Percentiles rank a stretch among this genome's conserved stretches.
These are phyloP conservation scores for Dothideomycetes sp. DNA, from an alignment of 2,329 filamentous ascomycete species.

Conservation along the genomic window DNA sequence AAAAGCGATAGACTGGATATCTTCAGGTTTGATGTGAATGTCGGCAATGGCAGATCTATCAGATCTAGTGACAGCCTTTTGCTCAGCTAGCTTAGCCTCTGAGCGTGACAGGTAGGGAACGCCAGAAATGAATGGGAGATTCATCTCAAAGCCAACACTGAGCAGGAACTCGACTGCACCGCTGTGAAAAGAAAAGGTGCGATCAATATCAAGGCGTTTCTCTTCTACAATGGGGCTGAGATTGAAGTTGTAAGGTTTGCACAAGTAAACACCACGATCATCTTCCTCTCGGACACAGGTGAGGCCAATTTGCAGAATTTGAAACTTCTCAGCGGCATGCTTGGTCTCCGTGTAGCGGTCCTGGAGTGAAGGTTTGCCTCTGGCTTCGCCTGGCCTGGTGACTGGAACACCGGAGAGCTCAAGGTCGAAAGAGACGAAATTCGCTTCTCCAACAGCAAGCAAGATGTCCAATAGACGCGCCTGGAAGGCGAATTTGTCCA, in stretches of 20 bases:
- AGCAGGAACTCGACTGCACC: slow-evolving; percentile 52
- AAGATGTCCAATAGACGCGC: slow-evolving; percentile 44
- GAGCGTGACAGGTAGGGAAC: slow-evolving; percentile 52
- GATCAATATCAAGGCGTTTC: slow-evolving; percentile 44
- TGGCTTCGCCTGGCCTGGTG: slow-evolving; percentile 19
- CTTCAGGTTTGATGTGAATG: slow-evolving; percentile 41
- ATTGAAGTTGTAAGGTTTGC: slow-evolving; percentile 55
- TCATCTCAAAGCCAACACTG: slow-evolving; percentile 47
- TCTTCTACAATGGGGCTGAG: slow-evolving; percentile 45
- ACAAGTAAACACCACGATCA: slow-evolving; percentile 43
- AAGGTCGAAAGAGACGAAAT: slow-evolving; percentile 54
- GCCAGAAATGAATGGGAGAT: slow-evolving; percentile 43
- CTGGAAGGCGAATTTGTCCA: slow-evolving; percentile 39
- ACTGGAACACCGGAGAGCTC: slow-evolving; percentile 54
- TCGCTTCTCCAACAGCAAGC: slow-evolving; percentile 44
- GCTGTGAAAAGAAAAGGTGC: slow-evolving; percentile 49
- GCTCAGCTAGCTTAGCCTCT: slow-evolving; percentile 41
- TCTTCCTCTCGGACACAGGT: slow-evolving; percentile 51
- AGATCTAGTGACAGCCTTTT: slow-evolving; percentile 31
- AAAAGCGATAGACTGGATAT: slow-evolving; percentile 42
- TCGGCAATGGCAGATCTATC: slow-evolving; percentile 30
- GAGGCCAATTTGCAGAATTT: slow-evolving; percentile 56
- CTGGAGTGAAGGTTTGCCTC: slow-evolving; percentile 42
- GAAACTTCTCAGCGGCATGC: slow-evolving; percentile 49
- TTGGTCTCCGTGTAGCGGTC: slow-evolving; percentile 51